Percentiles rank a stretch among this genome's conserved stretches.
Conservation (phyloP, 805 yeast species). For the Ogataea dorogensis region DNA sequence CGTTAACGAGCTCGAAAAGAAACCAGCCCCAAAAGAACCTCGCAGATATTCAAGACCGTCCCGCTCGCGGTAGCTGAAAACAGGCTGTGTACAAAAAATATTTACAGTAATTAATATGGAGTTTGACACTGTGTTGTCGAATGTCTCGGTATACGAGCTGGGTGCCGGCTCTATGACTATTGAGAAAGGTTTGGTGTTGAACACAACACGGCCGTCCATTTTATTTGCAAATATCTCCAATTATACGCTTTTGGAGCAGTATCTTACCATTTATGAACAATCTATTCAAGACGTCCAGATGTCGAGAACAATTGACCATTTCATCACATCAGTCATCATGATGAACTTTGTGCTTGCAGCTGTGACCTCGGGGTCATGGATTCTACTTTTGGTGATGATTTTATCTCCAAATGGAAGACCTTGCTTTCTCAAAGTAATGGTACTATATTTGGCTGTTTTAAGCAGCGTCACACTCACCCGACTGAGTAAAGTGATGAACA, state of each 20-base stretch:
- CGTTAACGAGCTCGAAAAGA: constrained; percentile 41
- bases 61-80: constrained; percentile 2
- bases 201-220: not conserved
- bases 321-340: constrained; percentile 39
- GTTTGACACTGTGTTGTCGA: not conserved
- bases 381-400: constrained; percentile 56
- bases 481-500: constrained; percentile 44
- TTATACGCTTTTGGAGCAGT: not conserved
- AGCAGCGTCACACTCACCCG: constrained; percentile 50
- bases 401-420: constrained; percentile 61
- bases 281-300: no score
- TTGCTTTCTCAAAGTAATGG: constrained; percentile 52
- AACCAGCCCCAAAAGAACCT: constrained; percentile 12
- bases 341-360: constrained; percentile 54
- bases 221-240: constrained; percentile 3
- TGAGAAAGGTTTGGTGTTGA: not conserved
- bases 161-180: constrained; percentile 8
- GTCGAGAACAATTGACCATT: constrained; percentile 32
- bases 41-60: constrained; percentile 10
- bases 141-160: constrained; percentile 13
- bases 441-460: constrained; percentile 53
- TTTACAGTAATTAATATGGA: not conserved
- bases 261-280: not conserved
- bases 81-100: not conserved
- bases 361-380: constrained; percentile 65